A percentile compares a stretch with the other conserved stretches of the same genome.
phyloP scores from a whole-genome alignment of 805 yeast species.

The Hagleromyces aurorensis region DNA sequence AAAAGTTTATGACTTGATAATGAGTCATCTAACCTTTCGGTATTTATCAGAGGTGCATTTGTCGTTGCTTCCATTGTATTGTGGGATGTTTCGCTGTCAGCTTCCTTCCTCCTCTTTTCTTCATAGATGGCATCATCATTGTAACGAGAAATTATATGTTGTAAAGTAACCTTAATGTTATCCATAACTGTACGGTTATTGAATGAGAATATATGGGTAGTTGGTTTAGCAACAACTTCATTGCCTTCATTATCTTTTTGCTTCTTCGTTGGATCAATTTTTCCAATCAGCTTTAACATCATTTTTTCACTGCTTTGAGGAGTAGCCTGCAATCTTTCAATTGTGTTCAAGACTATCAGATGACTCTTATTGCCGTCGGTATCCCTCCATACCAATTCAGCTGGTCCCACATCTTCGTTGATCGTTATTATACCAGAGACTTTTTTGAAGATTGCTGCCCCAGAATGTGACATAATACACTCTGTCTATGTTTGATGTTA shows the following conservation, averaged over 20 bases:
- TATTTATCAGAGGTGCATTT: conserved; percentile 30
- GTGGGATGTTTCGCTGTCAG: conserved; percentile 7
- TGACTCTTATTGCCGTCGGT: conserved; percentile 44
- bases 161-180: conserved; percentile 56
- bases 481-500: too few species aligned
- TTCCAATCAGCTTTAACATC: conserved; percentile 52
- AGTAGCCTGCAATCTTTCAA: conserved; percentile 56
- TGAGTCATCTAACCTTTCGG: conserved; percentile 36
- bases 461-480: conserved; percentile 38
- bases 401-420: conserved; percentile 49
- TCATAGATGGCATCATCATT: conserved; percentile 44
- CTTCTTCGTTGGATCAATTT: conserved; percentile 29
- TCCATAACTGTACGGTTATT: conserved; percentile 71
- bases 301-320: conserved; percentile 59
- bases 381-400: conserved; percentile 46
- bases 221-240: conserved; percentile 19
- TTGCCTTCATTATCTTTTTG: conserved; percentile 26
- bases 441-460: conserved; percentile 49
- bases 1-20: conserved; percentile 53
- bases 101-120: conserved; percentile 25
- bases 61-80: conserved; percentile 18
- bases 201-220: conserved; percentile 47
- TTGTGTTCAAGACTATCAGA: conserved; percentile 35
- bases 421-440: conserved; percentile 49
- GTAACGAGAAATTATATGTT: conserved; percentile 59